Conservation (phyloP, 495 filamentous ascomycete genomes). For the Parathielavia hyrcaniae region DNA sequence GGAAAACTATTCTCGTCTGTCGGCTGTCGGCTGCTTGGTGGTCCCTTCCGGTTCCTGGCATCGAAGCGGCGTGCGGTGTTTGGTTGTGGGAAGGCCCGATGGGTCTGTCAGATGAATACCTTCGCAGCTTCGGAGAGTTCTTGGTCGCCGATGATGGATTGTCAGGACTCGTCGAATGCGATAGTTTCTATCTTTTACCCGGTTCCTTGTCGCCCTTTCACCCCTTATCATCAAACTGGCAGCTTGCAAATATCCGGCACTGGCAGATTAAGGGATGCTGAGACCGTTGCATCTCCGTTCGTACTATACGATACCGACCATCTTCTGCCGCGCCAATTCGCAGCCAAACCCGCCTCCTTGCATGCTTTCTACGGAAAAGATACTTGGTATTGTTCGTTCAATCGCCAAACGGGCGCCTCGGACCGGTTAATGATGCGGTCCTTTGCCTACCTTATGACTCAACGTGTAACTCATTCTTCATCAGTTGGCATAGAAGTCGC, state of each 20-base stretch:
- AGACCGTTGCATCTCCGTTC: conserved; percentile 3
- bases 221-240: neutral
- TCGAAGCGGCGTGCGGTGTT: neutral
- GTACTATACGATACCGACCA: neutral
- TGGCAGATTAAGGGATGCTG: conserved; percentile 7
- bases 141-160: neutral
- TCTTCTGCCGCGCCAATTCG: neutral
- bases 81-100: neutral
- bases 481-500: neutral
- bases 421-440: neutral
- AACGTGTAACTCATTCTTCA: neutral
- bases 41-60: too few relatives aligned
- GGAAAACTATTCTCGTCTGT: neutral
- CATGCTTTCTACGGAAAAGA: too few relatives aligned
- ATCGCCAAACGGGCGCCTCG: neutral
- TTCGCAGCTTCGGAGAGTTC: neutral
- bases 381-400: too few relatives aligned
- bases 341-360: neutral
- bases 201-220: conserved; percentile 1
- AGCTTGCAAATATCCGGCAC: neutral
- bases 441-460: neutral
- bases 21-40: neutral
- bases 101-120: neutral
- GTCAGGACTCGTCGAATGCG: neutral
- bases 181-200: neutral